Conservation (phyloP, 1,284 basidiomycete species). For the Sanghuangporus baumii region DNA sequence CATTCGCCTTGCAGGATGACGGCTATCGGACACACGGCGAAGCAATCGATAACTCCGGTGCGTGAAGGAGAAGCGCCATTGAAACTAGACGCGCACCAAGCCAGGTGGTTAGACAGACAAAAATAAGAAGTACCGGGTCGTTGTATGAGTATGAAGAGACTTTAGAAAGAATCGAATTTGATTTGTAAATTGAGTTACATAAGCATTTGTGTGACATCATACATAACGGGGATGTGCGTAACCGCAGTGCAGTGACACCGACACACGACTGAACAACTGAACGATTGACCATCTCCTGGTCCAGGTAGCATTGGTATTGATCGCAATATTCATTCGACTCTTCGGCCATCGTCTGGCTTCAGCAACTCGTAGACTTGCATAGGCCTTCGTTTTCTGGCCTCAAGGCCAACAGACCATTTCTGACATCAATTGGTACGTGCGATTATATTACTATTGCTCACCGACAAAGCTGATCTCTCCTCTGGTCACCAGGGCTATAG, state of each 20-base stretch:
- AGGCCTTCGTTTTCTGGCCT: too few species aligned
- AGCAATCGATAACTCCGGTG: constrained; percentile 40
- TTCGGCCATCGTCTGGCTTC: too few species aligned
- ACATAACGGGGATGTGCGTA: not conserved
- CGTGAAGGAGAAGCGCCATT: constrained; percentile 35
- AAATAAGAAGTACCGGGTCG: not conserved
- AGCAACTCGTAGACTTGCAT: too few species aligned
- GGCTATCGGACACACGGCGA: constrained; percentile 43
- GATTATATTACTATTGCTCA: too few species aligned
- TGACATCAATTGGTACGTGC: too few species aligned
- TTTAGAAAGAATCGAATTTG: not conserved
- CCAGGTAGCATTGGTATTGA: too few species aligned
- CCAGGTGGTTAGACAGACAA: constrained; percentile 28
- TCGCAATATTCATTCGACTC: too few species aligned
- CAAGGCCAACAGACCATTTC: too few species aligned
- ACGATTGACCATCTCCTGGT: too few species aligned
- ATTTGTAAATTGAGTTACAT: too few species aligned
- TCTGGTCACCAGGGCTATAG: not conserved
- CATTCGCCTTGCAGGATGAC: constrained; percentile 29
- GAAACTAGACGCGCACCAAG: constrained; percentile 28
- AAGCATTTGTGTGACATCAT: not conserved
- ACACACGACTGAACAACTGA: too few species aligned
- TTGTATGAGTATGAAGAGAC: not conserved
- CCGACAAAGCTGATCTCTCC: not conserved
- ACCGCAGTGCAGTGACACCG: too few species aligned